Percentiles rank a stretch among this genome's conserved stretches.
Conservation (phyloP, 805 yeast genomes). For the Starmerella powellii region DNA sequence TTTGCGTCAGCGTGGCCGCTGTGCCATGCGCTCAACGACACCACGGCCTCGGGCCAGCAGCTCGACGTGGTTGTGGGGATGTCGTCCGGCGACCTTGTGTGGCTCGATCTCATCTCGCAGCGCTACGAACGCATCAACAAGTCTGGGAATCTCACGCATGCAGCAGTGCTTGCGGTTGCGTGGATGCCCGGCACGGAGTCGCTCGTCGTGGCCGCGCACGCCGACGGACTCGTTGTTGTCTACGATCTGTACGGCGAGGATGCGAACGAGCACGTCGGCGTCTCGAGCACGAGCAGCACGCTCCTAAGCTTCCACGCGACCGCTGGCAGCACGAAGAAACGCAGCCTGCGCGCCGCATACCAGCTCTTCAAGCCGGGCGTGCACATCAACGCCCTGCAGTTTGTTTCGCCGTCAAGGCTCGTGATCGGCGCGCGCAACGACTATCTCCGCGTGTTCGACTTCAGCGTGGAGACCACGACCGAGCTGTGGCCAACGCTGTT, state of each 20-base stretch:
- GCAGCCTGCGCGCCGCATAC: constrained; percentile 38
- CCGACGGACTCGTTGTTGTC: constrained; percentile 49
- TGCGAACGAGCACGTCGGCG: constrained; percentile 16
- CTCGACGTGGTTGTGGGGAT: constrained; percentile 50
- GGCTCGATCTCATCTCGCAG: constrained; percentile 43
- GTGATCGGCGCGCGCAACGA: constrained; percentile 59
- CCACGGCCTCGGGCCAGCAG: constrained; percentile 25
- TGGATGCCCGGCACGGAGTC: constrained; percentile 39
- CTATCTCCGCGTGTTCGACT: constrained; percentile 44
- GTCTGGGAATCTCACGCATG: constrained; percentile 34
- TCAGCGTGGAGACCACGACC: constrained; percentile 33
- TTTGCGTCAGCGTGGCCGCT: constrained; percentile 33
- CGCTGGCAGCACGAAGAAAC: neutral
- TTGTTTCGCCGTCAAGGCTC: constrained; percentile 27
- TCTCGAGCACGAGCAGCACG: neutral
- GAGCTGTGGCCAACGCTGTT: constrained; percentile 55
- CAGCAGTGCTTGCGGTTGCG: constrained; percentile 35
- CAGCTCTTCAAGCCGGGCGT: constrained; percentile 39
- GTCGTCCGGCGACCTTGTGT: constrained; percentile 52
- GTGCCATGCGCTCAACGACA: constrained; percentile 28
- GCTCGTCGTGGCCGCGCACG: constrained; percentile 44
- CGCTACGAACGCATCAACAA: constrained; percentile 44
- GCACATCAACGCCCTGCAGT: constrained; percentile 41
- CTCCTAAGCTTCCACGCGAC: neutral
- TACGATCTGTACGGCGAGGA: constrained; percentile 44